Evolutionary conservation across 2,329 filamentous ascomycete genomes (phyloP).

Genomic region (Calonectria pauciramosa): DNA sequence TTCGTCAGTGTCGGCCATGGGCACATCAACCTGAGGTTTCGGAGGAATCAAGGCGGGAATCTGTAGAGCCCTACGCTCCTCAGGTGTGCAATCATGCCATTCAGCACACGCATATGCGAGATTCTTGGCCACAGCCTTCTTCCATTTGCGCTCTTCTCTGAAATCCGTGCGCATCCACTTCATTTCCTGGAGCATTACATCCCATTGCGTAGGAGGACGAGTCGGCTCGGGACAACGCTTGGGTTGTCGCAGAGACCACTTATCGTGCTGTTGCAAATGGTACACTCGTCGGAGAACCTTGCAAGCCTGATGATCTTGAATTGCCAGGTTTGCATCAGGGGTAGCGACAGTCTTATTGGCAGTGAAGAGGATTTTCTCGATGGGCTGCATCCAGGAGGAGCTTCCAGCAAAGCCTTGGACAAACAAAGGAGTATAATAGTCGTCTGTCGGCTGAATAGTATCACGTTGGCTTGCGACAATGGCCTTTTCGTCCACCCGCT

Average conservation of each 20-base stretch:
- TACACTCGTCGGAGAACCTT: slow-evolving; percentile 90
- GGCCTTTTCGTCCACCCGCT: slow-evolving; percentile 62
- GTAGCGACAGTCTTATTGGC: slow-evolving; percentile 94
- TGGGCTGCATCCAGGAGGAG: slow-evolving; percentile 71
- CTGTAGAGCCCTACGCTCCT: slow-evolving; percentile 77
- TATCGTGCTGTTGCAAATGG: slow-evolving; percentile 88
- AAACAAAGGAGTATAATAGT: slow-evolving; percentile 75
- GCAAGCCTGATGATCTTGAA: slow-evolving; percentile 89
- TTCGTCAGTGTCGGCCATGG: slow-evolving; percentile 51
- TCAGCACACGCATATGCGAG: slow-evolving; percentile 87
- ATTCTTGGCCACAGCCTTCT: slow-evolving; percentile 82
- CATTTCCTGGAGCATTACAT: slow-evolving; percentile 89
- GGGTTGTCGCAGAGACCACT: slow-evolving; percentile 93
- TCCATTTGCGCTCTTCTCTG: slow-evolving; percentile 94
- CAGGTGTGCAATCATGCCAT: slow-evolving; percentile 77
- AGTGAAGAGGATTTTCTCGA: slow-evolving; percentile 81
- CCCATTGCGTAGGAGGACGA: slow-evolving; percentile 84
- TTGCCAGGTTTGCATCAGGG: slow-evolving; percentile 83
- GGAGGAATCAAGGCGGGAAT: slow-evolving; percentile 70
- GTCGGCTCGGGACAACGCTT: slow-evolving; percentile 87
- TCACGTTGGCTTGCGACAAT: slow-evolving; percentile 58
- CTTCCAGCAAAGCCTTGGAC: slow-evolving; percentile 69
- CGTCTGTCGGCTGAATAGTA: slow-evolving; percentile 64
- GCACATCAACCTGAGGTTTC: slow-evolving; percentile 50
- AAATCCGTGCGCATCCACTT: slow-evolving; percentile 99